Conservation (phyloP, 805 yeast genomes). For the Saturnispora hagleri region DNA sequence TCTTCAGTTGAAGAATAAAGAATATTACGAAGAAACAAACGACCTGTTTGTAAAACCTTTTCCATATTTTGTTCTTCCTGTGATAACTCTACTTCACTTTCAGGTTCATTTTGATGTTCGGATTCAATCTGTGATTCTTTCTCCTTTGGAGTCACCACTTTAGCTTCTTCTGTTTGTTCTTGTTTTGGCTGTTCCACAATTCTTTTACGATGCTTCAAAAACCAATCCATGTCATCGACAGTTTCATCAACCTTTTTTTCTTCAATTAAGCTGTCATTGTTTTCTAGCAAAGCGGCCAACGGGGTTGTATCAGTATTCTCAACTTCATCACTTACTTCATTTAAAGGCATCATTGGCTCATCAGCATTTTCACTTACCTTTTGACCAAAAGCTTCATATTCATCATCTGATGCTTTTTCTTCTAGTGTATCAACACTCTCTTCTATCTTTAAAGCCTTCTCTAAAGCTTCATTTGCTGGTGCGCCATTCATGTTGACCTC, state of each 20-base stretch:
- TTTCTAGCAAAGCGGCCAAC: conserved; percentile 20
- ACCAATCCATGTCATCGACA: conserved; percentile 81
- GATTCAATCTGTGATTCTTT: background rate
- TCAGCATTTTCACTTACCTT: conserved; percentile 20
- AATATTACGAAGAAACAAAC: conserved; percentile 83
- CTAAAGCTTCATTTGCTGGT: conserved; percentile 36
- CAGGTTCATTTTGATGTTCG: conserved; percentile 5
- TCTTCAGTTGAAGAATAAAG: conserved; percentile 69
- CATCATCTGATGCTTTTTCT: conserved; percentile 39
- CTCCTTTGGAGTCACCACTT: background rate
- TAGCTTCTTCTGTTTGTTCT: conserved; percentile 5
- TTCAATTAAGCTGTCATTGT: conserved; percentile 11
- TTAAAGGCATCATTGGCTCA: conserved; percentile 22
- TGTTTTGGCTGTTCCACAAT: conserved; percentile 35
- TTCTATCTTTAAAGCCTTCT: conserved; percentile 30
- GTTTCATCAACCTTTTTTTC: conserved; percentile 27
- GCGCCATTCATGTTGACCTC: conserved; percentile 38
- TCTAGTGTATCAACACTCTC: conserved; percentile 10
- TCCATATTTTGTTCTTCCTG: conserved; percentile 40
- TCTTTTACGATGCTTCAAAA: conserved; percentile 62
- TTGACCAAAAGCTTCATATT: conserved; percentile 38
- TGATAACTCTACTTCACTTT: conserved; percentile 15
- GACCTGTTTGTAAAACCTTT: conserved; percentile 58
- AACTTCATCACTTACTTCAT: conserved; percentile 33
- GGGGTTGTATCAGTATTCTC: conserved; percentile 47